Evolutionary conservation across 169 alveolate species (phyloP), one percentile per base, ranked within the genome.

Genomic region (Eimeria necatrix): DNA sequence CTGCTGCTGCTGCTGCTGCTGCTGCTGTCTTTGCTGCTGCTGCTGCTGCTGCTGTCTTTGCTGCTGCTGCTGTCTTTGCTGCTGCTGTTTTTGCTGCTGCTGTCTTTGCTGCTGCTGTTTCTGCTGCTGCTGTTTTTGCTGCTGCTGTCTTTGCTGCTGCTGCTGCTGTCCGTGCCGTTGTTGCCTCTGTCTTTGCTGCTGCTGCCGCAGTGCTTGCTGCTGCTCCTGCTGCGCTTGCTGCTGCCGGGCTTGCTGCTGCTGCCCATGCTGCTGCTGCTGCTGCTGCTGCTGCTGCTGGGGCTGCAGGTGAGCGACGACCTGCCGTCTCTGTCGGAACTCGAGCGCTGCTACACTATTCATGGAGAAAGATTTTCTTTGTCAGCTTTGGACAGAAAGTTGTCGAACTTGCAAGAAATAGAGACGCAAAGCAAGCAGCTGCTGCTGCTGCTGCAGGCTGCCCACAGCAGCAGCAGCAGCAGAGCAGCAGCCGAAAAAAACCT

Each of bases 271-370:
- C 78, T 22, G 16, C 20, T 4, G 64, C 14, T 9, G 9, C 85
- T 68, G 48, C 68, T 59, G 10, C 22, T n/a, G 68, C 22, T 59
- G 68, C 18, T 73, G 56, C 14, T 24, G 53, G 68, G 2, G 48
- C 49, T n/a, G 61, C 60, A 86, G 93, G 84, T 86, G 20, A 59
- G 83, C 64, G 51, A 81, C 53, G n/a, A 49, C 22, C 68, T 89
- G 0, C 90, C 94, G 26, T 73, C 94, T 10, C 76, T 90, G 22
- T 60, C 83, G 46, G 94, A 90, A 51, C 59, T 90, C 51, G 94
- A 90, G 68, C 94, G 94, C 3, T 90, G 94, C 89, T 90, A 71
- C 80, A 90, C 89, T 14, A 90, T 89, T 12, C 94, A 90, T 49
- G 94, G 94, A 3, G 94, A 90, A 52, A 88, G 94, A 20, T 90